Percentiles rank a stretch among this genome's conserved stretches.
These are phyloP conservation scores for Pseudopithomyces maydicus DNA, from an alignment of 2,329 filamentous ascomycete genomes.

Conservation along the genomic window DNA sequence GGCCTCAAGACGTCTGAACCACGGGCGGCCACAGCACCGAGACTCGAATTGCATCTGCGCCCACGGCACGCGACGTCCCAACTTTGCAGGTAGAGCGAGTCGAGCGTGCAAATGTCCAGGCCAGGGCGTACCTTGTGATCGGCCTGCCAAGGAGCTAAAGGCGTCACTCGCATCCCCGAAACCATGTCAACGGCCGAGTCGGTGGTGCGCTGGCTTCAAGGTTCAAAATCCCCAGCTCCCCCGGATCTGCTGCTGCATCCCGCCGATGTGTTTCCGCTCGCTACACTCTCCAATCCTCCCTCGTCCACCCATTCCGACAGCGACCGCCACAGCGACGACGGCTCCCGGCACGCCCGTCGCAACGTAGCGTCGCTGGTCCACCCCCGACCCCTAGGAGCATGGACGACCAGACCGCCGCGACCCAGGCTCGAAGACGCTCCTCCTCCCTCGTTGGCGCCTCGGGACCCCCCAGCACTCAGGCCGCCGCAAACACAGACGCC, in stretches of 20 bases:
- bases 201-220: conserved; percentile 40
- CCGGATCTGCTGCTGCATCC: conserved; percentile 38
- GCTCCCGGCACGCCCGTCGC: conserved; percentile 19
- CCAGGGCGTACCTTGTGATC: neutral
- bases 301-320: conserved; percentile 34
- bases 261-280: conserved; percentile 44
- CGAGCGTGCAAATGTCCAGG: neutral
- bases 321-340: conserved; percentile 25
- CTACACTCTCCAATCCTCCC: conserved; percentile 41
- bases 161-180: conserved; percentile 21
- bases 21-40: neutral
- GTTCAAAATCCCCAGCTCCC: conserved; percentile 26
- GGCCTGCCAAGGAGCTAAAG: conserved; percentile 16
- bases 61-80: neutral
- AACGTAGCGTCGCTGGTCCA: conserved; percentile 36
- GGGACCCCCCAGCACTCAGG: conserved; percentile 22
- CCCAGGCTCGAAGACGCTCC: conserved; percentile 38
- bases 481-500: conserved; percentile 36
- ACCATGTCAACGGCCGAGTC: conserved; percentile 21
- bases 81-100: neutral
- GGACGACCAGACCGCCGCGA: conserved; percentile 28
- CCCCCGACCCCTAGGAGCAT: conserved; percentile 40
- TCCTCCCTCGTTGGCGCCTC: conserved; percentile 40
- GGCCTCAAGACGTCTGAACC: neutral
- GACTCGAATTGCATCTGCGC: conserved; percentile 1